These are phyloP conservation scores for Trichoderma lentiforme DNA, from an alignment of 2,329 filamentous ascomycete species.

Conservation along the genomic window DNA sequence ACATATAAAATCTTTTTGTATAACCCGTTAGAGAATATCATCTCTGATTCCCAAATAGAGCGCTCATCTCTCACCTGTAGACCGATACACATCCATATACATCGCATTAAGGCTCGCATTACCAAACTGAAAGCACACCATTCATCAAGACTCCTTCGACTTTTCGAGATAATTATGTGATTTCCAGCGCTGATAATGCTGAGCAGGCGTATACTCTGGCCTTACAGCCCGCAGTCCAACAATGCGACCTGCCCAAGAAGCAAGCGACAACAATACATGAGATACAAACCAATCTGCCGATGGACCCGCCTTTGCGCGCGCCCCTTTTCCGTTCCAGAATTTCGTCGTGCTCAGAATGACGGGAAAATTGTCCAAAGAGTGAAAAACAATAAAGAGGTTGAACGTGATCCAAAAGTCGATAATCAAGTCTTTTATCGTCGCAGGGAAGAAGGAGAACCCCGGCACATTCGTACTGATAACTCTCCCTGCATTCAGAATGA, in stretches of 20 bases:
- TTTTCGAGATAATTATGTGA: neutral
- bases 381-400: conserved; percentile 31
- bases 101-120: neutral
- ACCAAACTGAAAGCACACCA: neutral
- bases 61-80: neutral
- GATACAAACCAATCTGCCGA: conserved; percentile 17
- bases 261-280: conserved; percentile 16
- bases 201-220: conserved; percentile 16
- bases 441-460: conserved; percentile 12
- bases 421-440: conserved; percentile 20
- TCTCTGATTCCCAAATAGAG: neutral
- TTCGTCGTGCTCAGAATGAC: conserved; percentile 25
- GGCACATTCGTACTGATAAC: neutral
- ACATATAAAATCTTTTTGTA: neutral
- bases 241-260: conserved; percentile 16
- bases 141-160: neutral
- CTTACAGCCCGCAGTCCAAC: conserved; percentile 17
- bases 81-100: neutral
- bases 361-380: conserved; percentile 30
- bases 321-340: neutral
- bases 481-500: conserved; percentile 31
- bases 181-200: conserved; percentile 12
- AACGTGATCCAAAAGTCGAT: conserved; percentile 30
- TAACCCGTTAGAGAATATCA: neutral
- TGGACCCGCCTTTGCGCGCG: neutral